Evolutionary conservation across 148 eudicot species (phyloP).

Genomic region (Polygonum aviculare): DNA sequence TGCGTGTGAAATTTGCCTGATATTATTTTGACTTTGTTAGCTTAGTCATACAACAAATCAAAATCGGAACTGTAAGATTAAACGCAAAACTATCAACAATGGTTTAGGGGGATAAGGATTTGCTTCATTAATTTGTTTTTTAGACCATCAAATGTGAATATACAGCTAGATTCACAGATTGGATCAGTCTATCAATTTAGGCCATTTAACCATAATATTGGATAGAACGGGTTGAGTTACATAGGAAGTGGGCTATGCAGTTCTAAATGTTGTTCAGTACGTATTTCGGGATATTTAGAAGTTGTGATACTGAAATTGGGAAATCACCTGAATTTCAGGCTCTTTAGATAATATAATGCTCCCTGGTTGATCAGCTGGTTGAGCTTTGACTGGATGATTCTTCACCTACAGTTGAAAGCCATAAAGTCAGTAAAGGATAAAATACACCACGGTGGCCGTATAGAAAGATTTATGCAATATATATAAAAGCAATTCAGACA

Average conservation of each 20-base stretch:
- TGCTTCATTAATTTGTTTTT: not conserved
- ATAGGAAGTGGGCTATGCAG: too few relatives aligned
- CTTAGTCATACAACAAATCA: not conserved
- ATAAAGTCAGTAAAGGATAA: not conserved
- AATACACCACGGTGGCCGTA: not conserved
- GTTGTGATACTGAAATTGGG: not conserved
- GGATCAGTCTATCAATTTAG: not conserved
- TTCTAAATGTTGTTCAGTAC: not conserved
- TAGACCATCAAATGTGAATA: not conserved
- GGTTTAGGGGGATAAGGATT: not conserved
- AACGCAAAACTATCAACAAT: not conserved
- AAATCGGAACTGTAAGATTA: not conserved
- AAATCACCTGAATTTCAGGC: slow-evolving; percentile 70
- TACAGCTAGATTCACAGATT: not conserved
- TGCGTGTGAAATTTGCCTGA: slow-evolving; percentile 90
- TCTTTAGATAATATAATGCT: slow-evolving; percentile 84
- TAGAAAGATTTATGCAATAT: not conserved
- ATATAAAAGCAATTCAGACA: not conserved
- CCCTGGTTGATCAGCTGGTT: slow-evolving; percentile 69
- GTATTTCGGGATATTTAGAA: not conserved
- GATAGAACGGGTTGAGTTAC: too few relatives aligned
- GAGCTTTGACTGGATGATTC: slow-evolving; percentile 86
- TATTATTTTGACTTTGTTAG: not conserved
- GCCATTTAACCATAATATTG: not conserved
- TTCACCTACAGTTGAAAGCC: slow-evolving; percentile 40